Evolutionary conservation across 2,329 filamentous ascomycete species (phyloP), one percentile per base, ranked within the genome.

Genomic region (Colletotrichum chrysophilum): DNA sequence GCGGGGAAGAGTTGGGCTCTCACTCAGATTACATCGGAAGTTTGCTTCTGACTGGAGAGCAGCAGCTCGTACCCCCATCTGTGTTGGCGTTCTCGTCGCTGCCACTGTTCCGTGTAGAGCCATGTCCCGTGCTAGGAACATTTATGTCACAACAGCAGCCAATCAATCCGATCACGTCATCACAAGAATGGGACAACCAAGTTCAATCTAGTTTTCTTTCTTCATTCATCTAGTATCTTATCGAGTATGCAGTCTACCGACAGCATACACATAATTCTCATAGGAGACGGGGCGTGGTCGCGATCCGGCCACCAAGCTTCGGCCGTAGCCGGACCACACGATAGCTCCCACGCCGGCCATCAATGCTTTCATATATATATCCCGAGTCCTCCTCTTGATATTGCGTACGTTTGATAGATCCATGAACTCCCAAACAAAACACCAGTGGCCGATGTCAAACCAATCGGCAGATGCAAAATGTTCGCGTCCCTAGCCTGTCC

Each of bases 341-440:
- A 18, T 28, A 21, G 56, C 24, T 64, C 12, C 38, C 24, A 24
- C 18, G 64, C 43, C 26, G 26, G 48, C 70, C 70, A 52, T 68
- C 58, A 30, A 62, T 62, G 70, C 70, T 73, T 64, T 48, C 43
- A 52, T 52, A 52, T 52, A 60, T 75, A 38, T 69, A 52, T 55
- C 26, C 70, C 10, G 16, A 24, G 13, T 38, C 74, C 74, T 65
- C 58, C 74, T 76, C 70, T 74, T 76, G n/a, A 58, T 56, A 34
- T 72, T 64, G 62, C 62, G 56, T 67, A 5, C 43, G 30, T 48
- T 34, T 16, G 21, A 18, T 61, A 18, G 10, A 43, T 36, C 55
- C 32, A 61, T 36, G 56, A 61, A 70, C 66, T 60, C 56, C 67
- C n/a, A 18, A 28, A 21, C 43, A 52, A 52, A 75, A 76, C 70